A percentile compares a stretch with the other conserved stretches of the same genome.
Conservation (phyloP, 2,329 filamentous ascomycete species). For the Diaporthe helianthi region DNA sequence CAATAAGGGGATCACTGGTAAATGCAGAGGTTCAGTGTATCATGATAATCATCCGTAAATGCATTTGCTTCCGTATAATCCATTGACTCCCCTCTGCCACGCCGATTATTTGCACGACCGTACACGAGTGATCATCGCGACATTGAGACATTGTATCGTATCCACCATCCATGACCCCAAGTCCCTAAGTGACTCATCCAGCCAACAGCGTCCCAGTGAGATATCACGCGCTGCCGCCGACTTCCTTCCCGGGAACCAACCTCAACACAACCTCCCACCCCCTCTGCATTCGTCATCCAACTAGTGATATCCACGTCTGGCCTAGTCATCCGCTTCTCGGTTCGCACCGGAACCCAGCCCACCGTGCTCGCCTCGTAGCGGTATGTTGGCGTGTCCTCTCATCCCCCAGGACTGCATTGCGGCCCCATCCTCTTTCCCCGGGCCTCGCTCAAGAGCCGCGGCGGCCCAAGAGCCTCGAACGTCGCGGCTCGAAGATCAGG, state of each 20-base stretch:
- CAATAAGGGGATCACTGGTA: background rate
- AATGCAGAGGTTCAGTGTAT: background rate
- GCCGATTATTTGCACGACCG: slow-evolving; percentile 21
- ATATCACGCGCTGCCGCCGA: background rate
- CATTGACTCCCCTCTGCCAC: slow-evolving; percentile 25
- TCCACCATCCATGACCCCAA: background rate
- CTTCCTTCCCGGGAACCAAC: no score
- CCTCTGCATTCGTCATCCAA: background rate
- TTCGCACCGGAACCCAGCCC: background rate
- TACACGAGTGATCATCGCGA: slow-evolving; percentile 21
- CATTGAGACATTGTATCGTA: slow-evolving; percentile 27
- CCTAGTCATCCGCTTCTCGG: background rate
- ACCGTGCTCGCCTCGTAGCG: slow-evolving; percentile 12
- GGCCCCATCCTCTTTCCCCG: slow-evolving; percentile 3
- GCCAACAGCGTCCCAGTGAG: background rate
- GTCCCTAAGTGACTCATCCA: background rate
- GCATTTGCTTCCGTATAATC: slow-evolving; percentile 24
- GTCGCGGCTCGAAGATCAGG: background rate
- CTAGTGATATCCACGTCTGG: background rate
- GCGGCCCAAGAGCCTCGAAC: no score
- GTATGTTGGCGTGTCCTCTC: slow-evolving; percentile 1
- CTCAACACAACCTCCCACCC: background rate
- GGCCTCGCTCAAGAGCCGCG: background rate
- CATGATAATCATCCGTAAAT: slow-evolving; percentile 26
- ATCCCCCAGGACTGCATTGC: background rate